Conservation (phyloP, 257 asterid species). For the Nicotiana obtusifolia region DNA sequence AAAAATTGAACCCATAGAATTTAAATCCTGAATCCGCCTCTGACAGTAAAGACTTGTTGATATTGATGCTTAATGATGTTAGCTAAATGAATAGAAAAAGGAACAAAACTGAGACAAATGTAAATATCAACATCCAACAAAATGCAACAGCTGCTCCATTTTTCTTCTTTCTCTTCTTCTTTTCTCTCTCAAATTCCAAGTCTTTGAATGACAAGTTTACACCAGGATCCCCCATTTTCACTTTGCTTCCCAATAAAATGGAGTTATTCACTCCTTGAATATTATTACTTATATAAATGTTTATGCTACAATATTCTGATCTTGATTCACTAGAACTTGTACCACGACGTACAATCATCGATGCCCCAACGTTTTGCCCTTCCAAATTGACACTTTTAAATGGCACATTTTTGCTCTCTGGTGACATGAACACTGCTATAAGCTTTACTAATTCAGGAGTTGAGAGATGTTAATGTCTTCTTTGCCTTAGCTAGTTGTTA, state of each 20-base stretch:
- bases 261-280: constrained; percentile 71
- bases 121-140: background rate
- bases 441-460: background rate
- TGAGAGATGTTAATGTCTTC: background rate
- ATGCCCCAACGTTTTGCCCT: constrained; percentile 21
- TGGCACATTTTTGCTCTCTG: background rate
- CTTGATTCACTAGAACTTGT: constrained; percentile 31
- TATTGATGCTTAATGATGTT: background rate
- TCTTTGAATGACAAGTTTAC: constrained; percentile 35
- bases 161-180: background rate
- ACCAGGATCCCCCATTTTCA: constrained; percentile 61
- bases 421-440: background rate
- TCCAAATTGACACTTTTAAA: constrained; percentile 20
- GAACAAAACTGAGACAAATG: background rate
- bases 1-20: too few species aligned
- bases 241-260: constrained; percentile 53
- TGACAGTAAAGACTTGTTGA: background rate
- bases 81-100: background rate
- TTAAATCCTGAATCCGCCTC: too few species aligned
- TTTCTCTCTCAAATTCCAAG: background rate
- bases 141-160: background rate
- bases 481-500: too few species aligned
- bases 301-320: constrained; percentile 46
- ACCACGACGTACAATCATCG: constrained; percentile 27
- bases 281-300: constrained; percentile 62